phyloP scores from a whole-genome alignment of 1,284 basidiomycete genomes.

The Caloboletus firmus region DNA sequence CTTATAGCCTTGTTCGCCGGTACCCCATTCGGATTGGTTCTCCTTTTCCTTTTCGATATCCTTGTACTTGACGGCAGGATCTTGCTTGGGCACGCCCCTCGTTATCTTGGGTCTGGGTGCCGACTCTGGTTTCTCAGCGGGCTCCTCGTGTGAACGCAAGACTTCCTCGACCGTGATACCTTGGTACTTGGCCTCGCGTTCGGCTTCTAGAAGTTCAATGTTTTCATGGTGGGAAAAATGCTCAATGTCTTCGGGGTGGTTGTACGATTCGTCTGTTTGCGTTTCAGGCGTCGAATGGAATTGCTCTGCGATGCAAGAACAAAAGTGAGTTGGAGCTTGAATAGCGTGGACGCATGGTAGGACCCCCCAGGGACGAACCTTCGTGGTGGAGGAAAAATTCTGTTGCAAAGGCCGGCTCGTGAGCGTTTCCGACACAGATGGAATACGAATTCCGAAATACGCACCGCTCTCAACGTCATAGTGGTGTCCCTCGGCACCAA shows the following conservation, averaged over 20 bases:
- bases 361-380: conserved; percentile 47
- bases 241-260: conserved; percentile 87
- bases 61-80: conserved; percentile 60
- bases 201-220: conserved; percentile 87
- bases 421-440: neutral
- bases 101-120: conserved; percentile 51
- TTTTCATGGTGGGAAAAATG: conserved; percentile 86
- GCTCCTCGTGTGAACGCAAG: conserved; percentile 47
- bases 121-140: conserved; percentile 7
- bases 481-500: conserved; percentile 91
- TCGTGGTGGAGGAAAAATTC: conserved; percentile 94
- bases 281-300: conserved; percentile 96
- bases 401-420: conserved; percentile 27
- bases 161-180: conserved; percentile 76
- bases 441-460: conserved; percentile 21
- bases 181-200: conserved; percentile 78
- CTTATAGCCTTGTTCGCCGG: conserved; percentile 72
- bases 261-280: conserved; percentile 94
- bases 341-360: neutral
- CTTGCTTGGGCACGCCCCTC: conserved; percentile 58
- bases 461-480: conserved; percentile 86
- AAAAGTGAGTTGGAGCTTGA: neutral
- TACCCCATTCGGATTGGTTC: conserved; percentile 66
- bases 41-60: conserved; percentile 51
- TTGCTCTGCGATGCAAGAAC: conserved; percentile 53